Conservation (phyloP, 305 asterid species). For the Fraxinus paxiana region DNA sequence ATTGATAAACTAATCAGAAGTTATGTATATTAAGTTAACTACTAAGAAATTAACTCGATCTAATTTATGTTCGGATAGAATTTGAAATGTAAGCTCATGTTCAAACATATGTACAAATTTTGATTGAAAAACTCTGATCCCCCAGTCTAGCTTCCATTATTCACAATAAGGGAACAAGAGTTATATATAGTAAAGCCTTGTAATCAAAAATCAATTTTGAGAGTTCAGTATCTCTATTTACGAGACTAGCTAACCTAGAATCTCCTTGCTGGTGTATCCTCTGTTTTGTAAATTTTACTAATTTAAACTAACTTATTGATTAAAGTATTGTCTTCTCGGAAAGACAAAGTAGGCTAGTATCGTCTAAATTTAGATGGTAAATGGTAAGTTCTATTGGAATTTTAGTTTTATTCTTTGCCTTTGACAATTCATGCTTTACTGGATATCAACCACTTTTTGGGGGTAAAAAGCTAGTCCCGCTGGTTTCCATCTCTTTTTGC, state of each 20-base stretch:
- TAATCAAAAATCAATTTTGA: not conserved
- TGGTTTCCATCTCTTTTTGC: not conserved
- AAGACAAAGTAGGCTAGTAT: not conserved
- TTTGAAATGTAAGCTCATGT: not conserved
- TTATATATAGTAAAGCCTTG: not conserved
- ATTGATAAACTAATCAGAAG: not conserved
- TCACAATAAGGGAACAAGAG: not conserved
- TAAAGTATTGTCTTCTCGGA: not conserved
- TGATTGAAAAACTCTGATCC: not conserved
- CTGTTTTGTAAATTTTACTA: not conserved
- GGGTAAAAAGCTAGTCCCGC: not conserved
- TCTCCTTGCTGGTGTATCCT: not conserved
- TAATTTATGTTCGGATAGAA: not conserved
- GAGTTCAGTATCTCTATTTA: not conserved
- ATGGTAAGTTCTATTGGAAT: not conserved
- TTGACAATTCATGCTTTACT: not conserved
- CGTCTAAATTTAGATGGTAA: not conserved
- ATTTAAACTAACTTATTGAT: not conserved
- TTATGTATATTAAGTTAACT: not conserved
- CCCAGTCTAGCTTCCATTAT: not conserved
- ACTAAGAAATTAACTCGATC: not conserved
- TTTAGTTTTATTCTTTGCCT: not conserved
- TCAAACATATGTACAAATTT: not conserved
- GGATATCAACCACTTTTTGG: not conserved
- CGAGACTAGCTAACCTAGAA: not conserved